These are phyloP conservation scores for Spatholobus suberectus DNA, from an alignment of 306 rosid genomes.

Conservation along the genomic window DNA sequence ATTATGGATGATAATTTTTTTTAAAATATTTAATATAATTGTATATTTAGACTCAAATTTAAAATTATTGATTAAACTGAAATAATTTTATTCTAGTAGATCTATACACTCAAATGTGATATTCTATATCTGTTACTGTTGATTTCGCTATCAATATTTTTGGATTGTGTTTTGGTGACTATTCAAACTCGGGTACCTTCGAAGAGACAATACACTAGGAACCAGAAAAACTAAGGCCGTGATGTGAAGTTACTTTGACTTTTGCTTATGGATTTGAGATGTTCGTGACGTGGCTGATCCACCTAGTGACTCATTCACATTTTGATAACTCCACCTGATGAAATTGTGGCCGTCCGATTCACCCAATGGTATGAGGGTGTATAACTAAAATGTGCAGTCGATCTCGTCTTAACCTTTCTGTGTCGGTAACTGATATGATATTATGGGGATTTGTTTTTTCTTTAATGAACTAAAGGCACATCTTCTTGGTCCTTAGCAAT, in stretches of 20 bases:
- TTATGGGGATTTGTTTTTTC: neutral
- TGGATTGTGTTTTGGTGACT: slow-evolving; percentile 7
- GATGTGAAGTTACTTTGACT: slow-evolving; percentile 47
- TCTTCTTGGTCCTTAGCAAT: slow-evolving; percentile 7
- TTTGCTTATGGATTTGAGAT: neutral
- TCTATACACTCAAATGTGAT: no score
- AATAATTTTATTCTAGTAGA: no score
- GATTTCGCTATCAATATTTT: neutral
- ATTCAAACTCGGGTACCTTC: slow-evolving; percentile 16
- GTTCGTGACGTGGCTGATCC: neutral
- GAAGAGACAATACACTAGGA: slow-evolving; percentile 14
- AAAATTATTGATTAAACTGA: no score
- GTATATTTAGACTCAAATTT: no score
- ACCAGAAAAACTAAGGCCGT: neutral
- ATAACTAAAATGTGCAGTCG: neutral
- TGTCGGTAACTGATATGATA: slow-evolving; percentile 38
- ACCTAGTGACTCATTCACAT: neutral
- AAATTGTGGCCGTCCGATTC: neutral
- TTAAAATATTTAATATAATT: no score
- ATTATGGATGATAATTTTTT: no score
- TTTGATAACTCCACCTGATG: neutral
- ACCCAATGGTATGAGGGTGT: neutral
- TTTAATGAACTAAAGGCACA: neutral
- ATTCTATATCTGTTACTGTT: no score
- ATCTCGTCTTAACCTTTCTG: slow-evolving; percentile 18